These are phyloP conservation scores for Noccaea bulbosa DNA, from an alignment of 345 rosid species.

Conservation along the genomic window DNA sequence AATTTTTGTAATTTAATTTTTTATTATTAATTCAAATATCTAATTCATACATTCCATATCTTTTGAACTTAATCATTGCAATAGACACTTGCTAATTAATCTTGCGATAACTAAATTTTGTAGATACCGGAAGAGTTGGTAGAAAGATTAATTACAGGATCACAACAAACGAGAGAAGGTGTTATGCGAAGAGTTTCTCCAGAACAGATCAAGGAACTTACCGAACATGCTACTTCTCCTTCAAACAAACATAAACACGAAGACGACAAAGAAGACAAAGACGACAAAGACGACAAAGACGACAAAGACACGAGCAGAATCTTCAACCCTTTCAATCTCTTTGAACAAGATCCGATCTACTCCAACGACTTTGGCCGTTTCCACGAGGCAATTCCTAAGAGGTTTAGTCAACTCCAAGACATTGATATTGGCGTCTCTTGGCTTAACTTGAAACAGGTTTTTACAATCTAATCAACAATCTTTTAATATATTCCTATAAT, in stretches of 20 bases:
- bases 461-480: neutral
- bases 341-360: constrained; percentile 42
- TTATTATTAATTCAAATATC: no score
- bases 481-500: no score
- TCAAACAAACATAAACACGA: constrained; percentile 34
- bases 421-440: constrained; percentile 38
- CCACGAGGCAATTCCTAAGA: constrained; percentile 48
- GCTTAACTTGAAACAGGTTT: constrained; percentile 48
- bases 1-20: no score
- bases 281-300: neutral
- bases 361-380: constrained; percentile 51
- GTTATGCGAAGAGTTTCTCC: constrained; percentile 42
- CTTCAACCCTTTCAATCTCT: constrained; percentile 47
- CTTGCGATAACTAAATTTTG: neutral
- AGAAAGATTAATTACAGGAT: constrained; percentile 33
- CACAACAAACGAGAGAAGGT: constrained; percentile 41
- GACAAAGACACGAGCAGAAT: neutral
- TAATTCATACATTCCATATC: no score
- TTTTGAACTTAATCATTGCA: no score
- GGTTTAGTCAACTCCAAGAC: constrained; percentile 49
- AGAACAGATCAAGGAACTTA: constrained; percentile 44
- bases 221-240: constrained; percentile 31
- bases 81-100: neutral
- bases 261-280: neutral
- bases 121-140: constrained; percentile 54